Conservation (phyloP, 139 green algal species). For the Coccomyxa sp. region DNA sequence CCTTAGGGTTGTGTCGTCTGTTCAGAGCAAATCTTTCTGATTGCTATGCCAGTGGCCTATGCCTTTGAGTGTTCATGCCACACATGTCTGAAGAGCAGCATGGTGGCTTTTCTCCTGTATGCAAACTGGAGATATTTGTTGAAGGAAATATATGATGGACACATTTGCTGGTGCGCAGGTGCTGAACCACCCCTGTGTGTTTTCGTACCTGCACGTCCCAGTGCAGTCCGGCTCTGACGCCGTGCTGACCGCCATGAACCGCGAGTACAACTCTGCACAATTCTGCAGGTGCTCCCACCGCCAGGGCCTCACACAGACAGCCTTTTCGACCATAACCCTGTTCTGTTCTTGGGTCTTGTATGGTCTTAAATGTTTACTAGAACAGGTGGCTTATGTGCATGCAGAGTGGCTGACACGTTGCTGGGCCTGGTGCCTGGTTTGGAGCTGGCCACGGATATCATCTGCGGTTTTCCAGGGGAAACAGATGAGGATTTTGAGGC, state of each 20-base stretch:
- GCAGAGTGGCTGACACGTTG: slow-evolving; percentile 69
- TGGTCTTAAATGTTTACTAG: slow-evolving; percentile 17
- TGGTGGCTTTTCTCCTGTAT: no score
- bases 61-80: no score
- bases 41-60: no score
- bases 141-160: no score
- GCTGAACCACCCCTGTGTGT: slow-evolving; percentile 71
- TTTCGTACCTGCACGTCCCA: slow-evolving; percentile 88
- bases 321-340: no score
- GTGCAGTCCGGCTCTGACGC: slow-evolving; percentile 79
- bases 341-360: no score
- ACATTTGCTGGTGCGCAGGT: not conserved
- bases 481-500: slow-evolving; percentile 65
- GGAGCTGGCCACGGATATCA: slow-evolving; percentile 94
- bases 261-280: slow-evolving; percentile 84
- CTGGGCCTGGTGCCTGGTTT: slow-evolving; percentile 57
- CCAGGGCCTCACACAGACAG: no score
- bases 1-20: no score
- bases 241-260: slow-evolving; percentile 84
- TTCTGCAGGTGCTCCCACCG: slow-evolving; percentile 18
- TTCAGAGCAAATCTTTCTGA: no score
- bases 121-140: no score
- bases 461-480: slow-evolving; percentile 76
- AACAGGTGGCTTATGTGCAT: no score
- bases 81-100: no score